A percentile compares a stretch with the other conserved stretches of the same genome.
Evolutionary conservation across 202 grass and related monocot species (phyloP).

Genomic region (Musa balbisiana): DNA sequence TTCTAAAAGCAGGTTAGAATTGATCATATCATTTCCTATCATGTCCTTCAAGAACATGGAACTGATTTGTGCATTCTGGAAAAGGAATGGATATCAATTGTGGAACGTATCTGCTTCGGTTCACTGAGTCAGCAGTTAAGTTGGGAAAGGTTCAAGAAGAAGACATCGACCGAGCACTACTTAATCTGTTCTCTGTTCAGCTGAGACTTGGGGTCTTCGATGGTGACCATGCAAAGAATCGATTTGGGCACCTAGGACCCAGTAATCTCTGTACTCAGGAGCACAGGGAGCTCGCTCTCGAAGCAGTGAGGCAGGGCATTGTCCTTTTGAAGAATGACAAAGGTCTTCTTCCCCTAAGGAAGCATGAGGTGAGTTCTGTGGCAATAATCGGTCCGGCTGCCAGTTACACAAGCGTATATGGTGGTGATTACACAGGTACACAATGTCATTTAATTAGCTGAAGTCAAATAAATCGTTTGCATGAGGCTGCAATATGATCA

Average conservation of each 20-base stretch:
- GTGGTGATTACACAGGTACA: conserved; percentile 76
- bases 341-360: conserved; percentile 58
- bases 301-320: conserved; percentile 68
- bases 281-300: conserved; percentile 73
- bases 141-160: conserved; percentile 68
- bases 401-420: conserved; percentile 47
- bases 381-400: conserved; percentile 65
- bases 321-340: conserved; percentile 87
- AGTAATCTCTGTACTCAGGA: conserved; percentile 54
- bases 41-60: neutral
- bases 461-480: neutral
- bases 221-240: conserved; percentile 24
- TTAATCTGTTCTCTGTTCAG: conserved; percentile 88
- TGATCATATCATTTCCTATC: neutral
- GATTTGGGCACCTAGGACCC: conserved; percentile 43
- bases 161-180: conserved; percentile 62
- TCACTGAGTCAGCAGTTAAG: conserved; percentile 51
- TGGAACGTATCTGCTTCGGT: conserved; percentile 60
- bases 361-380: conserved; percentile 41
- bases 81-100: conserved; percentile 98
- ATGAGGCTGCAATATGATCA: too few relatives aligned
- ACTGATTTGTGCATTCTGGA: conserved; percentile 20
- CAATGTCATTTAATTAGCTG: neutral
- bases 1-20: conserved; percentile 71
- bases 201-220: conserved; percentile 70